These are phyloP conservation scores for Phytophthora kernoviae DNA, from an alignment of 352 stramenopile genomes.

Conservation along the genomic window DNA sequence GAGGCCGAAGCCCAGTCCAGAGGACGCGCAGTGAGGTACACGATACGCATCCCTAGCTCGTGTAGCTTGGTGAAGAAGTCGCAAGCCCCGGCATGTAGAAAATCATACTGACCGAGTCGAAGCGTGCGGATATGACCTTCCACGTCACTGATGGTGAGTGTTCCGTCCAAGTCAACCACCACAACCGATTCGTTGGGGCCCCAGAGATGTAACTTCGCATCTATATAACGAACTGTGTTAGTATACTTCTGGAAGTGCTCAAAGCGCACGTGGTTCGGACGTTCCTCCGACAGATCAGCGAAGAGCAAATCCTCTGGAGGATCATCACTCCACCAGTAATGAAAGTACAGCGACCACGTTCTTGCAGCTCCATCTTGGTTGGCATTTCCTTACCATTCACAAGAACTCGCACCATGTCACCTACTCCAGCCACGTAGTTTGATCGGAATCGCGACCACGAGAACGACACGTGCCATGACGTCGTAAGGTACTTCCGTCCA, in stretches of 20 bases:
- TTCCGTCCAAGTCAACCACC: slow-evolving; percentile 83
- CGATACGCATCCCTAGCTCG: slow-evolving; percentile 70
- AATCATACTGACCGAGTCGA: slow-evolving; percentile 84
- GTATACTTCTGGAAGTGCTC: slow-evolving; percentile 76
- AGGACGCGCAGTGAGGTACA: slow-evolving; percentile 82
- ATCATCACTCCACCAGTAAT: slow-evolving; percentile 64
- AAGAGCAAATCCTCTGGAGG: slow-evolving; percentile 54
- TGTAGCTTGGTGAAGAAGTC: slow-evolving; percentile 86
- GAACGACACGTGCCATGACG: slow-evolving; percentile 81
- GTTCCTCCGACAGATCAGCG: slow-evolving; percentile 64
- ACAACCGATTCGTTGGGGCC: slow-evolving; percentile 81
- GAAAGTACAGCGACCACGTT: slow-evolving; percentile 72
- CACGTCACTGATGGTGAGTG: slow-evolving; percentile 85
- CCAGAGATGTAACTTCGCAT: slow-evolving; percentile 79
- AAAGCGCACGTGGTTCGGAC: slow-evolving; percentile 72
- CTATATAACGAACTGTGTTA: slow-evolving; percentile 75
- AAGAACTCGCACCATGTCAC: slow-evolving; percentile 73
- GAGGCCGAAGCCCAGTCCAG: slow-evolving; percentile 81
- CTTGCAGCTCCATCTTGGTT: slow-evolving; percentile 75
- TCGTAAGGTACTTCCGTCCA: slow-evolving; percentile 59
- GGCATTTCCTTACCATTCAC: slow-evolving; percentile 80
- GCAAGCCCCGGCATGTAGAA: slow-evolving; percentile 74
- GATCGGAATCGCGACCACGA: slow-evolving; percentile 74
- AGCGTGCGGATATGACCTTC: slow-evolving; percentile 87
- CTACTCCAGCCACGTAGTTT: slow-evolving; percentile 60